A percentile compares a stretch with the other conserved stretches of the same genome.
These are phyloP conservation scores for Boletus fagicola DNA, from an alignment of 768 basidiomycete genomes.

Conservation along the genomic window DNA sequence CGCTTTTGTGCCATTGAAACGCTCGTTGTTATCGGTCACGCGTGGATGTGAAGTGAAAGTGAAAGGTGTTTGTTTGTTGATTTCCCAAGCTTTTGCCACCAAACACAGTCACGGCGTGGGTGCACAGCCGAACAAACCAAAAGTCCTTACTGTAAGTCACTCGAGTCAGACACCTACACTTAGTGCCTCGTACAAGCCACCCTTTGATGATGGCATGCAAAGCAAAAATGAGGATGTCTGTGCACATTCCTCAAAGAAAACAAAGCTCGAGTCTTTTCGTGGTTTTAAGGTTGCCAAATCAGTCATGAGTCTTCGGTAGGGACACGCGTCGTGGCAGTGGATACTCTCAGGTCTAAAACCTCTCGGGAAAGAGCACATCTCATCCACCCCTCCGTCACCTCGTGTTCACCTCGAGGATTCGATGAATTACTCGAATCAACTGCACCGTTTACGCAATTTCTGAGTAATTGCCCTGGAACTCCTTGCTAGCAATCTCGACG, in stretches of 20 bases:
- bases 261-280: neutral
- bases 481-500: neutral
- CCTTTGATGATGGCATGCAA: too few relatives aligned
- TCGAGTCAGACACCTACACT: too few relatives aligned
- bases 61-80: conserved; percentile 15
- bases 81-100: conserved; percentile 26
- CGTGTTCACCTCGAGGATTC: conserved; percentile 24
- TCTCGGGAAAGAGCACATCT: neutral
- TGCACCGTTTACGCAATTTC: conserved; percentile 15
- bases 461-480: conserved; percentile 6
- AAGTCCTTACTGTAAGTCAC: too few relatives aligned
- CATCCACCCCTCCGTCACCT: conserved; percentile 16
- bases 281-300: neutral
- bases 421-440: conserved; percentile 17
- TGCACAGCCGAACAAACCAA: neutral
- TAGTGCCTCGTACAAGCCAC: neutral
- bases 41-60: neutral
- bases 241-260: neutral
- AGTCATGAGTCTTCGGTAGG: neutral
- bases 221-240: too few relatives aligned
- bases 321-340: neutral
- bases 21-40: neutral
- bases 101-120: conserved; percentile 25
- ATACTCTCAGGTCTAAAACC: neutral
- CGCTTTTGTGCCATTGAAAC: conserved; percentile 29